phyloP scores from a whole-genome alignment of 169 alveolate genomes.

The Cryptosporidium parvum region DNA sequence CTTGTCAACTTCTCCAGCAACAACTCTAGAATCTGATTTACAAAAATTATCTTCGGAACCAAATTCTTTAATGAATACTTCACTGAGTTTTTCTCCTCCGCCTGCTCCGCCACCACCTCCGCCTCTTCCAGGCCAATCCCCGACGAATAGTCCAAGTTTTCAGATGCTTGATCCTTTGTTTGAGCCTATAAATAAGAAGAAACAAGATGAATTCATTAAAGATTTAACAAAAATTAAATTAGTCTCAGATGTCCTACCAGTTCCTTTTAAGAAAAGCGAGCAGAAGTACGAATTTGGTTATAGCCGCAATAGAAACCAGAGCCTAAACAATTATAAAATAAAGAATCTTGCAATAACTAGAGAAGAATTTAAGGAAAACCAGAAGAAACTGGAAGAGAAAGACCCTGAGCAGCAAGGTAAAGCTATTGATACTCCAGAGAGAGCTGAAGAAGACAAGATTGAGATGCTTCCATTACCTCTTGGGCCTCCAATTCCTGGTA shows the following conservation, averaged over 20 bases:
- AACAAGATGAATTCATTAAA: not conserved
- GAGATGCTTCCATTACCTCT: slow-evolving; percentile 23
- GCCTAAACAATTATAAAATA: not conserved
- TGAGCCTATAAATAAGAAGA: not conserved
- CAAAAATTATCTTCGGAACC: not conserved
- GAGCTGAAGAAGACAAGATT: not conserved
- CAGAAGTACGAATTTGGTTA: slow-evolving; percentile 26
- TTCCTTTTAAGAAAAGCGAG: slow-evolving; percentile 5
- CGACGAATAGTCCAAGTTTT: not conserved
- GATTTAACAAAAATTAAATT: slow-evolving; percentile 1
- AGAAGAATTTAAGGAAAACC: not conserved
- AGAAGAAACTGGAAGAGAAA: not conserved
- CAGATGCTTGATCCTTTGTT: not conserved
- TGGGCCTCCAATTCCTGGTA: slow-evolving; percentile 71
- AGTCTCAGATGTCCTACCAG: not conserved
- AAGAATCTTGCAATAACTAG: slow-evolving; percentile 6
- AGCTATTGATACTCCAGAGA: not conserved
- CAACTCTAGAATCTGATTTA: not conserved
- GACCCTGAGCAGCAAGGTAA: not conserved
- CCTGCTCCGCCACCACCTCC: slow-evolving; percentile 40
- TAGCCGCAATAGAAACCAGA: not conserved
- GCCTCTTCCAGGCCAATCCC: slow-evolving; percentile 11
- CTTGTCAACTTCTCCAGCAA: not conserved
- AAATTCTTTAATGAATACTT: not conserved
- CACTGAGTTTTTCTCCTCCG: not conserved